Evolutionary conservation across 2,329 filamentous ascomycete genomes (phyloP), one percentile per base, ranked within the genome.

Genomic region (Neofusicoccum sp.): DNA sequence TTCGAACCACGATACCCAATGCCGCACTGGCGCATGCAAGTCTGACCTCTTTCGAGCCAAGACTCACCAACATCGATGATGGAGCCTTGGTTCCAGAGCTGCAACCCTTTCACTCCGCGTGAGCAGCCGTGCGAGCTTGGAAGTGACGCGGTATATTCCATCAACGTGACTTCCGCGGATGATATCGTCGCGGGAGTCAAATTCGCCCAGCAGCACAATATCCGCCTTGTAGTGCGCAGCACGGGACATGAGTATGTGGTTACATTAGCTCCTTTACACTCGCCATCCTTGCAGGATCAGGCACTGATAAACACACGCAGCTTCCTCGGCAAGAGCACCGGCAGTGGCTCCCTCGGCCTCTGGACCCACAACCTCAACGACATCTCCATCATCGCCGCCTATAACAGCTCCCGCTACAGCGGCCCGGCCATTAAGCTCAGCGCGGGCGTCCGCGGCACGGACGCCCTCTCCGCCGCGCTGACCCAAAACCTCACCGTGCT

Each of bases 341-440:
- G 72, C 28, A 65, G 65, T 37, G 74, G 71, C 33, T 71, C 73
- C 0, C 66, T 77, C 16, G 70, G 73, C 49, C 70, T 76, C 64
- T 76, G 74, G 56, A 77, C 74, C 0, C 73, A 76, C 50, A 73
- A 71, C 64, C 74, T 77, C 67, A 74, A 73, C 59, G 67, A 72
- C 3, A 60, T 9, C 62, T 67, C 70, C 64, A 67, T 34, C 47
- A 74, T 75, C 44, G 64, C 71, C 12, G 56, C 70, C 34, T 77
- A 76, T 62, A 67, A 48, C n/a, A 65, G 66, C 58, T 28, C 65
- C 3, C 45, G 61, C 36, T 74, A 74, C 65, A 68, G 62, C 33
- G 65, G 72, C 33, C 70, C 70, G 72, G 73, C 62, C 66, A 67
- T 41, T 50, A 64, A 5, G 62, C 71, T 76, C 28, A 71, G 69